Evolutionary conservation across 1,139 yeast species (phyloP), one percentile per base, ranked within the genome.

Genomic region (Saccharomyces hybrid): DNA sequence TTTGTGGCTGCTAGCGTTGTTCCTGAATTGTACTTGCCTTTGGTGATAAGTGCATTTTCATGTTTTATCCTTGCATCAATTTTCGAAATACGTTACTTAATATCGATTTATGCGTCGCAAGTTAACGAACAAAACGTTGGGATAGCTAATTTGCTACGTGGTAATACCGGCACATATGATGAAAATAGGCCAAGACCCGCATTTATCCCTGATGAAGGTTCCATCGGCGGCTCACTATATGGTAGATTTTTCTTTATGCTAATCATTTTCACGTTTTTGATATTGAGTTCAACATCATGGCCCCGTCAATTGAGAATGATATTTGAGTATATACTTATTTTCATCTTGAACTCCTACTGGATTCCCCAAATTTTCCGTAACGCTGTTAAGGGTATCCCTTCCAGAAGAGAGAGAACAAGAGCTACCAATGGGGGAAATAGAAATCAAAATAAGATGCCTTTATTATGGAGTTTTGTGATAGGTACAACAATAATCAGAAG

Each of bases 321-420:
- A 2, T 81, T 84, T 65, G 96, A 89, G 66, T 82, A 79, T 56
- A 54, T 78, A 1, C 72, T 80, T 0, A 67, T 85, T 4, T 58
- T 83, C 2, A 55, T 76, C 1, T 65, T 85, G 32, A 87, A 83
- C 67, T 87, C 96, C 0, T 83, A 81, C 61, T 91, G 97, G 97
- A 62, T 86, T n/a, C 97, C 97, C 0, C 99, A 91, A 68, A 85
- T 89, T 51, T 81, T 83, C 58, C 77, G 97, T 62, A 88, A 89
- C 65, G 83, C 87, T 4, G 71, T 86, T 23, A 68, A 68, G 49
- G 71, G 70, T 11, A 58, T 65, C 5, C 62, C 64, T 16, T 63
- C 70, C 2, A 60, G 69, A 54, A 60, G 64, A 48, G 55, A 52
- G 6, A 59, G 68, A 48, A 49, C 57, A 31, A 57, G 63, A 49